These are phyloP conservation scores for Debaryomyces fabryi DNA, from an alignment of 1,139 yeast genomes.

Conservation along the genomic window DNA sequence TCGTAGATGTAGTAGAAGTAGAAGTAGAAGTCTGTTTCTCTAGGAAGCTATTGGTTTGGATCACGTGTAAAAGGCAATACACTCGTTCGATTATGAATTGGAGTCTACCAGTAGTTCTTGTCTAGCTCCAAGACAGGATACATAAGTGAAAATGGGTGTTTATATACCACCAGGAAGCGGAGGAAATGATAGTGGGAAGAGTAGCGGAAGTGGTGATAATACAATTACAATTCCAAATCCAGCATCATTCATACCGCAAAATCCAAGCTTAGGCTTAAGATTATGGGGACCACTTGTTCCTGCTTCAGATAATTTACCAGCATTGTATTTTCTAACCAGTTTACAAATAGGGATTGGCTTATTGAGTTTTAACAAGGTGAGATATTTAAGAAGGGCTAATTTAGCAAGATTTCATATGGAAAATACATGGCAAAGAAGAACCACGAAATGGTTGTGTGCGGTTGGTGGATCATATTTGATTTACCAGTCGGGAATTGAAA, in stretches of 20 bases:
- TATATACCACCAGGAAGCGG: conserved; percentile 34
- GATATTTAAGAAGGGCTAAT: conserved; percentile 18
- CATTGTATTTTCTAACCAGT: conserved; percentile 49
- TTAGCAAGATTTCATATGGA: conserved; percentile 18
- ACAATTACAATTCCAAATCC: conserved; percentile 28
- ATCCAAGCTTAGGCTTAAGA: conserved; percentile 59
- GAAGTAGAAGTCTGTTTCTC: not conserved
- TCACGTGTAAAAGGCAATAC: not conserved
- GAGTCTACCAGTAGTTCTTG: not conserved
- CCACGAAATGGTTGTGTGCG: conserved; percentile 20
- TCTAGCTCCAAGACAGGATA: not conserved
- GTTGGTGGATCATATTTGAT: conserved; percentile 28
- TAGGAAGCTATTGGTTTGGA: not conserved
- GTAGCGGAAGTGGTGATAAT: conserved; percentile 8
- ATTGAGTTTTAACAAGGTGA: conserved; percentile 25
- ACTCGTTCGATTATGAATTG: not conserved
- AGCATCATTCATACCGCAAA: conserved; percentile 30
- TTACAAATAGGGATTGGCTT: conserved; percentile 49
- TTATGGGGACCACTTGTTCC: conserved; percentile 69
- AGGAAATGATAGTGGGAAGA: conserved; percentile 9
- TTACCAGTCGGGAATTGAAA: conserved; percentile 50
- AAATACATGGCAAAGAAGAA: conserved; percentile 15
- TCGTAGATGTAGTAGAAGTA: not conserved
- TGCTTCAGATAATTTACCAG: conserved; percentile 58
- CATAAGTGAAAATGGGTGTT: conserved; percentile 27